A percentile compares a stretch with the other conserved stretches of the same genome.
Conservation (phyloP, 2,329 filamentous ascomycete species). For the Plenodomus lindquistii region DNA sequence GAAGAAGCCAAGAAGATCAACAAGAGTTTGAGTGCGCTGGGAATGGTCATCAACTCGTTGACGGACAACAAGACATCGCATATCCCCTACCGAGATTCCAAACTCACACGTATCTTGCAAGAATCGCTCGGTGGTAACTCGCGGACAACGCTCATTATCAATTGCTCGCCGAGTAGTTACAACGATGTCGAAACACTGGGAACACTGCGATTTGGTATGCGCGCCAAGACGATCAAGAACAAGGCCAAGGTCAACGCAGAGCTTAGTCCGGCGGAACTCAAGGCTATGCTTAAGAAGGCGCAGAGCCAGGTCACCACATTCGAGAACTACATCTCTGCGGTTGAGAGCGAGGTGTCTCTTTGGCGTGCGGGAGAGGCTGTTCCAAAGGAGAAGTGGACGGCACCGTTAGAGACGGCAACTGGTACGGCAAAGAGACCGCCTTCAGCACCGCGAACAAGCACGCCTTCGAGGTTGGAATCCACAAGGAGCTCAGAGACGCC, state of each 20-base stretch:
- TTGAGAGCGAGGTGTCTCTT: slow-evolving; percentile 81
- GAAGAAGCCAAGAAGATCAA: slow-evolving; percentile 99
- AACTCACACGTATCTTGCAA: slow-evolving; percentile 95
- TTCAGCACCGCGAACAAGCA: slow-evolving; percentile 60
- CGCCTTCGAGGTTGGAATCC: slow-evolving; percentile 59
- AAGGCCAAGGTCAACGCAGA: slow-evolving; percentile 99
- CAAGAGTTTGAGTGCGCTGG: slow-evolving; percentile 96
- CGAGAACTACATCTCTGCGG: slow-evolving; percentile 78
- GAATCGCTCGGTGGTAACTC: slow-evolving; percentile 98
- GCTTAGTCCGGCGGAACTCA: slow-evolving; percentile 92
- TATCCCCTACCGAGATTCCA: slow-evolving; percentile 95
- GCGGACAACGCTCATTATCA: slow-evolving; percentile 96
- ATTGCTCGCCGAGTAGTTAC: slow-evolving; percentile 98
- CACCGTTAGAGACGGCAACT: slow-evolving; percentile 62
- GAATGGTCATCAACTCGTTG: slow-evolving; percentile 98
- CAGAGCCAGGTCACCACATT: slow-evolving; percentile 88
- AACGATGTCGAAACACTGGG: slow-evolving; percentile 94
- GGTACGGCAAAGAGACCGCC: slow-evolving; percentile 54
- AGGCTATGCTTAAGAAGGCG: slow-evolving; percentile 87
- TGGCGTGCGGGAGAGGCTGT: slow-evolving; percentile 91
- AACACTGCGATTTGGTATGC: slow-evolving; percentile 90
- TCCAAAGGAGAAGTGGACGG: slow-evolving; percentile 85
- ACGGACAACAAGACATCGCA: slow-evolving; percentile 97
- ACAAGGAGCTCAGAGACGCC: slow-evolving; percentile 49
- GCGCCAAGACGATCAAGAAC: slow-evolving; percentile 99